Conservation (phyloP, 1,284 basidiomycete species). For the Naganishia cerealis region DNA sequence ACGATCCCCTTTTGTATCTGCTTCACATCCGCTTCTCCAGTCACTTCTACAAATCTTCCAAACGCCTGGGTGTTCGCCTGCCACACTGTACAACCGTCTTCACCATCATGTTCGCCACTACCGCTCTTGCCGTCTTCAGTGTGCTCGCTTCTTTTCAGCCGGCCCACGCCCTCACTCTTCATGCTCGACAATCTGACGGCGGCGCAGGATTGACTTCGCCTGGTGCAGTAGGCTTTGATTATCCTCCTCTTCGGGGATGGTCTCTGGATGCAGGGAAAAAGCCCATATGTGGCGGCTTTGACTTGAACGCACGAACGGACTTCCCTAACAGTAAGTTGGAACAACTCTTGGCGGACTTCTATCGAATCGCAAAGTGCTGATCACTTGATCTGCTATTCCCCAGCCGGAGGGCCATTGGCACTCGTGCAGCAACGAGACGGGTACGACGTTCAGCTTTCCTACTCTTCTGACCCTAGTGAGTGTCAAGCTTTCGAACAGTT, state of each 20-base stretch:
- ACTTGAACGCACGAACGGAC: conserved; percentile 15
- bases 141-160: neutral
- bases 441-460: conserved; percentile 24
- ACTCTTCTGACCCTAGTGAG: conserved; percentile 21
- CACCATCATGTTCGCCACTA: conserved; percentile 5
- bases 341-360: neutral
- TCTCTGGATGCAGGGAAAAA: conserved; percentile 23
- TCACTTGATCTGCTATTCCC: neutral
- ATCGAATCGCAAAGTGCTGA: neutral
- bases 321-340: conserved; percentile 14
- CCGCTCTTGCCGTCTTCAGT: conserved; percentile 1
- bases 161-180: conserved; percentile 5
- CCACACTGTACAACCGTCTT: neutral
- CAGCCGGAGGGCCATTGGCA: conserved; percentile 18
- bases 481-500: too few relatives aligned
- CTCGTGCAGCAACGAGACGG: conserved; percentile 28
- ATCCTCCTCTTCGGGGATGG: conserved; percentile 25
- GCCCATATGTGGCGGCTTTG: conserved; percentile 25
- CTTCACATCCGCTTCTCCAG: neutral
- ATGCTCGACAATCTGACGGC: conserved; percentile 20
- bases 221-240: conserved; percentile 22
- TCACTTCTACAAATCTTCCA: neutral
- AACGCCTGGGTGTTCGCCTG: neutral
- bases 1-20: neutral
- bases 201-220: conserved; percentile 18